Evolutionary conservation across 805 yeast genomes (phyloP).

Genomic region (Kodamaea lidongshanica): DNA sequence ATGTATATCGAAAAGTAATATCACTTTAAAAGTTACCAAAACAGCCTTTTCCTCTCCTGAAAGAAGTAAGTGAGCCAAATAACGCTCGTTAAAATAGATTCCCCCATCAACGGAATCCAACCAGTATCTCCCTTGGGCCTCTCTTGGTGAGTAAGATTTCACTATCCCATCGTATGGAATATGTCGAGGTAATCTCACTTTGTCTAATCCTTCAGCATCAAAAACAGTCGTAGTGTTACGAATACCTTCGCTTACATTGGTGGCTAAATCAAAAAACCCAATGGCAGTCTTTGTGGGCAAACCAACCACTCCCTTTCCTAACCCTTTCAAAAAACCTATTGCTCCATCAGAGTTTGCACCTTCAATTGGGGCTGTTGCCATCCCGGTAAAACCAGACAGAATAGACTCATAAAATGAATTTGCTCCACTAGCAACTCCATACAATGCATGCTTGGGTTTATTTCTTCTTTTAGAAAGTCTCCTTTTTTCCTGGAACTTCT

Average conservation of each 20-base stretch:
- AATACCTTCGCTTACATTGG: constrained; percentile 89
- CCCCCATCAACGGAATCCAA: constrained; percentile 82
- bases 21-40: constrained; percentile 64
- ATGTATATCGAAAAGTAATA: constrained; percentile 61
- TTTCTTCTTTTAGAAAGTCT: constrained; percentile 69
- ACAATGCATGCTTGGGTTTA: constrained; percentile 76
- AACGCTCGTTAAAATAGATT: constrained; percentile 59
- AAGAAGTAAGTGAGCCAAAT: constrained; percentile 78
- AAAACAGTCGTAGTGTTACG: constrained; percentile 86
- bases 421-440: constrained; percentile 82
- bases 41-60: constrained; percentile 77
- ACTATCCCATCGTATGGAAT: constrained; percentile 66
- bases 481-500: constrained; percentile 75
- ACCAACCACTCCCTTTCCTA: constrained; percentile 93
- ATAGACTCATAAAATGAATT: constrained; percentile 81
- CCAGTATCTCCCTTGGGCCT: constrained; percentile 94
- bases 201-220: constrained; percentile 69
- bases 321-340: constrained; percentile 84
- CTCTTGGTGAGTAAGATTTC: constrained; percentile 70
- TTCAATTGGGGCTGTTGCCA: constrained; percentile 84
- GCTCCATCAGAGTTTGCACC: constrained; percentile 91
- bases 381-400: constrained; percentile 81
- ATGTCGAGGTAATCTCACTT: constrained; percentile 77
- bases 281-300: constrained; percentile 95
- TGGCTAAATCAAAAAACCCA: constrained; percentile 88